Evolutionary conservation across 352 stramenopile species (phyloP), one percentile per base, ranked within the genome.

Genomic region (Lagenidium giganteum): DNA sequence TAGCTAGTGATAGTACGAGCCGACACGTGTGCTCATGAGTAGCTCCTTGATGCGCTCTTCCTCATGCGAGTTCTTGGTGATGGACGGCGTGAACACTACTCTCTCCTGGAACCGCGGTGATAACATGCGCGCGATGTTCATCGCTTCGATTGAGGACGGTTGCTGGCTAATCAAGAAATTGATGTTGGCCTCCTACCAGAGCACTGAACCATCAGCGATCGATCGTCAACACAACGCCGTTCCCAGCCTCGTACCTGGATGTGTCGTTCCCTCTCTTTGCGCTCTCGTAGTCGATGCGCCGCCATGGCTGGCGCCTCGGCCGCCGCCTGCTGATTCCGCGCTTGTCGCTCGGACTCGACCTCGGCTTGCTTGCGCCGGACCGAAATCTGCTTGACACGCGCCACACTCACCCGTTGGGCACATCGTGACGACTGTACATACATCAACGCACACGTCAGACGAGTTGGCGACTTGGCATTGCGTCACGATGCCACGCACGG

Each of bases 51-150:
- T 57, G 6, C 79, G 71, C 33, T 74, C 64, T 13, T 92, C 74
- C 27, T 78, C 67, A 9, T 42, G 23, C 3, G 75, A 91, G 47
- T 82, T 61, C 37, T 64, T 70, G 8, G 54, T 35, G 8, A 92
- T 61, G 26, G 58, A 47, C 8, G 76, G 73, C 14, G 54, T 36
- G 36, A 82, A 89, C 20, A 51, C 31, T n/a, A 87, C 61, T 12
- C 34, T 55, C 57, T 92, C 71, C 42, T 78, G 57, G 33, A 87
- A 88, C 0, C 72, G 70, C 21, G 78, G 75, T 14, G 78, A 91
- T 16, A 90, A 45, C 78, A 87, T 84, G 7, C 78, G 66, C 6
- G 72, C 78, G 33, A 91, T 83, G 42, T 91, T 88, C 75, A 88
- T 91, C 2, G 78, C 75, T 31, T 81, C 71, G 25, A 91, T 72